Percentiles rank a stretch among this genome's conserved stretches.
Conservation (phyloP, 2,329 filamentous ascomycete species). For the Colletotrichum echinochloae region DNA sequence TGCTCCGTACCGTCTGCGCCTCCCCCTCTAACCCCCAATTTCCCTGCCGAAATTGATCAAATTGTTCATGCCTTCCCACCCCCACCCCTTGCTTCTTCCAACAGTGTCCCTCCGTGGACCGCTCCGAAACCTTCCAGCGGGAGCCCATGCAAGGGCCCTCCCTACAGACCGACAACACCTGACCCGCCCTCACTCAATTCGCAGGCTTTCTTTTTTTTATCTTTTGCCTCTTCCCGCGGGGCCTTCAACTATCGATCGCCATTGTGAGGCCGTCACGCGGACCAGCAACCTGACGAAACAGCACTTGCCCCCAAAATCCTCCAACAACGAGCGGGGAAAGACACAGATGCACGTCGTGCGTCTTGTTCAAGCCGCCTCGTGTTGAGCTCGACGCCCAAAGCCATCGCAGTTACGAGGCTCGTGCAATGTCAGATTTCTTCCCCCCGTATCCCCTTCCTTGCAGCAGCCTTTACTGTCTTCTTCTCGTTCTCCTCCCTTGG, state of each 20-base stretch:
- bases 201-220: slow-evolving; percentile 4
- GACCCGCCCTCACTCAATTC: slow-evolving; percentile 28
- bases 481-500: neutral
- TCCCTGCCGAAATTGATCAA: slow-evolving; percentile 32
- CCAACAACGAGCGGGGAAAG: neutral
- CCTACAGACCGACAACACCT: slow-evolving; percentile 29
- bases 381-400: neutral
- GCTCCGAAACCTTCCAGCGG: slow-evolving; percentile 16
- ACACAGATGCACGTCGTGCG: neutral
- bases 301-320: too few relatives aligned
- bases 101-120: neutral
- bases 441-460: neutral
- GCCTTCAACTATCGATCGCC: neutral
- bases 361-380: neutral
- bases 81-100: slow-evolving; percentile 26
- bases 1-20: neutral
- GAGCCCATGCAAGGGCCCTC: slow-evolving; percentile 19
- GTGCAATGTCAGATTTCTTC: slow-evolving; percentile 6
- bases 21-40: slow-evolving; percentile 22
- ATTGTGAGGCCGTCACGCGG: neutral
- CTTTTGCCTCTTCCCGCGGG: slow-evolving; percentile 1
- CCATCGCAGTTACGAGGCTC: neutral
- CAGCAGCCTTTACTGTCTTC: neutral
- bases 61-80: slow-evolving; percentile 23
- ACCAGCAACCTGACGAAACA: neutral